A percentile compares a stretch with the other conserved stretches of the same genome.
Conservation (phyloP, 2,329 filamentous ascomycete genomes). For the Ophioceras dolichostomum region DNA sequence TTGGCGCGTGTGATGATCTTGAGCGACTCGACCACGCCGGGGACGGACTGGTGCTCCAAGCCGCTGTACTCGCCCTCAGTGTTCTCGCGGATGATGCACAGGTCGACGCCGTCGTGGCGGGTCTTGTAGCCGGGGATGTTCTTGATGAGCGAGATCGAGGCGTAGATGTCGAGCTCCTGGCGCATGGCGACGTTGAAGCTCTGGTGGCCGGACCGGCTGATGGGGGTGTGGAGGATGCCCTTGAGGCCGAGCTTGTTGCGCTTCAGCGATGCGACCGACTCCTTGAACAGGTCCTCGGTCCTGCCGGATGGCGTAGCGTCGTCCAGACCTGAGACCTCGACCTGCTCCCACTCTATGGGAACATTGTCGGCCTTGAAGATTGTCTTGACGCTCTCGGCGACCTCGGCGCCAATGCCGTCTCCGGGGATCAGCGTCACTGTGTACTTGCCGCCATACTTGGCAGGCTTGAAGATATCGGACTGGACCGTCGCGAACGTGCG, state of each 20-base stretch:
- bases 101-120: constrained; percentile 91
- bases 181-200: constrained; percentile 99
- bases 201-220: constrained; percentile 93
- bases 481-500: constrained; percentile 67
- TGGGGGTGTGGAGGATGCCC: constrained; percentile 95
- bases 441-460: constrained; percentile 99
- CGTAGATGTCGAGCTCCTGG: constrained; percentile 99
- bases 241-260: constrained; percentile 99
- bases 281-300: constrained; percentile 88
- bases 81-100: constrained; percentile 99
- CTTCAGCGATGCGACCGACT: constrained; percentile 89
- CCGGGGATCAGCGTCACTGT: constrained; percentile 97
- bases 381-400: constrained; percentile 95
- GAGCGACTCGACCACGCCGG: constrained; percentile 93
- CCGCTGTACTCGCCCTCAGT: constrained; percentile 99
- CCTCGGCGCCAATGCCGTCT: constrained; percentile 97
- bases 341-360: constrained; percentile 96
- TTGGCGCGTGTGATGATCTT: constrained; percentile 99
- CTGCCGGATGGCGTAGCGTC: constrained; percentile 59
- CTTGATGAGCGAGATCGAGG: constrained; percentile 95
- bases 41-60: constrained; percentile 94
- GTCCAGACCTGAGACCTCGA: constrained; percentile 88
- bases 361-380: constrained; percentile 99
- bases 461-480: constrained; percentile 96
- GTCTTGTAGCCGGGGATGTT: constrained; percentile 99